Evolutionary conservation across 129 eudicot species (phyloP).

Genomic region (Saposhnikovia divaricata): DNA sequence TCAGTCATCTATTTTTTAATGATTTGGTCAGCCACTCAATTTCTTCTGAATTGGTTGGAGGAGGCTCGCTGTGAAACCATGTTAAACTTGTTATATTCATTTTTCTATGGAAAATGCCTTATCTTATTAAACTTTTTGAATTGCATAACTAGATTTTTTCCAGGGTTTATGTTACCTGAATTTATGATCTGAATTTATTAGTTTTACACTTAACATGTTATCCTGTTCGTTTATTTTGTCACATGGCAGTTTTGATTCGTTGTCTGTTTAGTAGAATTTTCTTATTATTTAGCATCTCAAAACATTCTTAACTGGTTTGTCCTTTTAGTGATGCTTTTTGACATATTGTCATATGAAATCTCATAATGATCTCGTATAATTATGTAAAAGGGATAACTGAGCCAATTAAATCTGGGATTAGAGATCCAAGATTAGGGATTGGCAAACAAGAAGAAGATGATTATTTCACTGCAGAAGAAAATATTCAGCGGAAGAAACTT

Average conservation of each 20-base stretch:
- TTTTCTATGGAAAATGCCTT: no score
- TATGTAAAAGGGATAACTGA: conserved; percentile 62
- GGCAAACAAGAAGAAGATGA: conserved; percentile 98
- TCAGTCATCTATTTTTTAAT: neutral
- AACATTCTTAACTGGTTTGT: neutral
- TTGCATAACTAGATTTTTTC: neutral
- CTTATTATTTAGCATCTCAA: neutral
- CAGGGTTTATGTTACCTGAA: neutral
- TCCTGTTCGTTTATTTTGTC: neutral
- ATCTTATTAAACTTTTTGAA: no score
- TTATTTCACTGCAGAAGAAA: conserved; percentile 92
- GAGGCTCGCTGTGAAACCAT: neutral
- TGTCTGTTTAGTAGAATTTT: neutral
- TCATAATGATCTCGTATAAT: conserved; percentile 1
- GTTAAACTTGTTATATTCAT: neutral
- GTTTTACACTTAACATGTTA: neutral
- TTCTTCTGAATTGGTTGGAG: neutral
- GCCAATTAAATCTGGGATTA: conserved; percentile 93
- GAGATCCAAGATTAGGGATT: conserved; percentile 79
- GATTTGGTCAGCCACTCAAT: neutral
- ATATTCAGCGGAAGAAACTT: conserved; percentile 81
- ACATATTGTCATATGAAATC: neutral
- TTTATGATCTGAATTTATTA: neutral
- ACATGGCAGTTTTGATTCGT: neutral
- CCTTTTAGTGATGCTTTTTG: neutral